Percentiles rank a stretch among this genome's conserved stretches.
Evolutionary conservation across 495 filamentous ascomycete species (phyloP).

Genomic region (Daldinia childiae): DNA sequence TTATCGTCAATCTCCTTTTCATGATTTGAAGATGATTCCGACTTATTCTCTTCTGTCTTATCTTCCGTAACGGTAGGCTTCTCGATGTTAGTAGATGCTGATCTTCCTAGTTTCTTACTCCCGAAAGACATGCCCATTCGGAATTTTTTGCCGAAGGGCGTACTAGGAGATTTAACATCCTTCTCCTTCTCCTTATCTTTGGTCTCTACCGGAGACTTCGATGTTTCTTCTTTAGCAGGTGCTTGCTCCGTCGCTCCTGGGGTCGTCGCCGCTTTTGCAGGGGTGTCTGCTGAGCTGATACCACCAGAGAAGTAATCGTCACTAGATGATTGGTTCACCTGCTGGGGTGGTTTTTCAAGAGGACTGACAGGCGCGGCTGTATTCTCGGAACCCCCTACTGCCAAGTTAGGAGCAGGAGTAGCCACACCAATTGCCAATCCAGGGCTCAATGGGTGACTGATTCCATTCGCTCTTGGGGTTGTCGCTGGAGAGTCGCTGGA

Average conservation of each 20-base stretch:
- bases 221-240: conserved; percentile 42
- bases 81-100: conserved; percentile 72
- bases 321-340: conserved; percentile 49
- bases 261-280: conserved; percentile 47
- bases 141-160: conserved; percentile 87
- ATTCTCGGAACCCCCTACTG: conserved; percentile 52
- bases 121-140: conserved; percentile 82
- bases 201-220: conserved; percentile 69
- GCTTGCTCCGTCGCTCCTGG: conserved; percentile 50
- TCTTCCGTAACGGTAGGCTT: conserved; percentile 83
- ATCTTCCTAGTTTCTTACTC: conserved; percentile 80
- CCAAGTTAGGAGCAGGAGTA: conserved; percentile 66
- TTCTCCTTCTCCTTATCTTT: conserved; percentile 62
- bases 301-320: conserved; percentile 61
- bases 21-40: conserved; percentile 74
- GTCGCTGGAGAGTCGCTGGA: conserved; percentile 52
- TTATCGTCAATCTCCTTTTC: conserved; percentile 86
- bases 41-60: conserved; percentile 64
- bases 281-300: conserved; percentile 52
- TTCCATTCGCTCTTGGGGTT: conserved; percentile 73
- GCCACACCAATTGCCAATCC: conserved; percentile 81
- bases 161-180: conserved; percentile 73
- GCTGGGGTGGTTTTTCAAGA: conserved; percentile 50
- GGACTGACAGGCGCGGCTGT: conserved; percentile 49
- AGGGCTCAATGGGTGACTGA: conserved; percentile 68